Conservation (phyloP, 768 basidiomycete species). For the Termitomyces sp. region DNA sequence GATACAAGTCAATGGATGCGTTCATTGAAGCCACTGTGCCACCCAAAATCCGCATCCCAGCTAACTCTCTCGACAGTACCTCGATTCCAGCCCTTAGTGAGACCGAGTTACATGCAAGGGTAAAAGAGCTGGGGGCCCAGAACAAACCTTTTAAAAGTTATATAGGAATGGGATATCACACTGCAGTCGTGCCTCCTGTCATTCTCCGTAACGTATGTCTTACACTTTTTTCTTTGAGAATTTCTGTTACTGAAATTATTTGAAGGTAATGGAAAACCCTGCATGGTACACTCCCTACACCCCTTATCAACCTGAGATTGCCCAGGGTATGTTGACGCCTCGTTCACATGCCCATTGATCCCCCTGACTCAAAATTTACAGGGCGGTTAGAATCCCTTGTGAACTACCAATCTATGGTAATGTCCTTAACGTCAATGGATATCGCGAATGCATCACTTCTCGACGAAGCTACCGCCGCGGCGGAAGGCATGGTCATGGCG, state of each 20-base stretch:
- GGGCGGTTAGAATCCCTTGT: constrained; percentile 95
- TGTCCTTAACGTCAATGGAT: constrained; percentile 90
- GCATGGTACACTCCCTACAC: constrained; percentile 98
- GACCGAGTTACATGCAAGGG: constrained; percentile 74
- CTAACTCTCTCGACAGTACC: constrained; percentile 57
- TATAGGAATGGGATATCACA: constrained; percentile 98
- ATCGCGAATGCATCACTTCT: constrained; percentile 95
- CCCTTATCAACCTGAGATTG: constrained; percentile 95
- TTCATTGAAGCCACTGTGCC: constrained; percentile 88
- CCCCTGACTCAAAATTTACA: constrained; percentile 27
- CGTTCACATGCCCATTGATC: not conserved
- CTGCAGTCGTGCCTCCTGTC: constrained; percentile 92
- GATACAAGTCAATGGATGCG: constrained; percentile 84
- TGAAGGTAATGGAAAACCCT: constrained; percentile 87
- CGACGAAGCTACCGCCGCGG: constrained; percentile 93
- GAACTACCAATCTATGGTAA: constrained; percentile 97
- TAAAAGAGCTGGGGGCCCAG: constrained; percentile 69
- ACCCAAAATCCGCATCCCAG: constrained; percentile 68
- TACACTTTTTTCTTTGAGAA: not conserved
- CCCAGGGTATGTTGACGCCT: constrained; percentile 68
- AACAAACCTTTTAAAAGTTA: constrained; percentile 90
- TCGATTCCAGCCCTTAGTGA: constrained; percentile 82
- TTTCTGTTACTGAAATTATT: not conserved
- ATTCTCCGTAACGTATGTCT: constrained; percentile 82
- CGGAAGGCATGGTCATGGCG: constrained; percentile 97